Conservation (phyloP, 176 grass and related monocot species). For the Pontederia crassipes region DNA sequence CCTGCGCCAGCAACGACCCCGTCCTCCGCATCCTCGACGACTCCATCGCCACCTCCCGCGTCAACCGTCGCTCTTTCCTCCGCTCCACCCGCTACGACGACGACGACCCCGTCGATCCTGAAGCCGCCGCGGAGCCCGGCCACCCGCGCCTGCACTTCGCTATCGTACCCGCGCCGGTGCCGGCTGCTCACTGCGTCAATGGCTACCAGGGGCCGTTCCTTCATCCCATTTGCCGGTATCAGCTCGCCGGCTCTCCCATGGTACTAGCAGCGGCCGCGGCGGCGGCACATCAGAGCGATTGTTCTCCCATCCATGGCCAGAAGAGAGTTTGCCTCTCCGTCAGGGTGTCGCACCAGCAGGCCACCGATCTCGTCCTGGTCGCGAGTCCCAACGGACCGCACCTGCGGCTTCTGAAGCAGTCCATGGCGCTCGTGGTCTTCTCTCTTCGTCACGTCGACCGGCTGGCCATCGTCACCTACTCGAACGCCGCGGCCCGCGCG, state of each 20-base stretch:
- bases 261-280: too few species aligned
- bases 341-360: slow-evolving; percentile 60
- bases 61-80: slow-evolving; percentile 67
- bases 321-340: slow-evolving; percentile 57
- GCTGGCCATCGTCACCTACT: slow-evolving; percentile 80
- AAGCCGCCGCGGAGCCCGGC: slow-evolving; percentile 26
- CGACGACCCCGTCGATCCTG: slow-evolving; percentile 66
- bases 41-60: slow-evolving; percentile 73
- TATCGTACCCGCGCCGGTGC: slow-evolving; percentile 33
- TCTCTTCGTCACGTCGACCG: slow-evolving; percentile 65
- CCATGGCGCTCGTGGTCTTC: slow-evolving; percentile 78
- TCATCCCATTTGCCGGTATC: too few species aligned
- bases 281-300: too few species aligned
- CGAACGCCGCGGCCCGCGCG: slow-evolving; percentile 68
- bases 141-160: slow-evolving; percentile 50
- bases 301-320: slow-evolving; percentile 5
- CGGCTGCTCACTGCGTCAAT: too few species aligned
- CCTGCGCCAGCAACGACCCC: slow-evolving; percentile 45
- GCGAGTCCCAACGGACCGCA: slow-evolving; percentile 83
- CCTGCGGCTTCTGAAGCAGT: slow-evolving; percentile 83
- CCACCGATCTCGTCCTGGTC: slow-evolving; percentile 72
- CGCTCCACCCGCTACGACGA: slow-evolving; percentile 74
- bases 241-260: too few species aligned
- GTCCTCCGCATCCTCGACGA: slow-evolving; percentile 92
- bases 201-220: too few species aligned